These are phyloP conservation scores for Urtica urens DNA, from an alignment of 306 rosid species.

Conservation along the genomic window DNA sequence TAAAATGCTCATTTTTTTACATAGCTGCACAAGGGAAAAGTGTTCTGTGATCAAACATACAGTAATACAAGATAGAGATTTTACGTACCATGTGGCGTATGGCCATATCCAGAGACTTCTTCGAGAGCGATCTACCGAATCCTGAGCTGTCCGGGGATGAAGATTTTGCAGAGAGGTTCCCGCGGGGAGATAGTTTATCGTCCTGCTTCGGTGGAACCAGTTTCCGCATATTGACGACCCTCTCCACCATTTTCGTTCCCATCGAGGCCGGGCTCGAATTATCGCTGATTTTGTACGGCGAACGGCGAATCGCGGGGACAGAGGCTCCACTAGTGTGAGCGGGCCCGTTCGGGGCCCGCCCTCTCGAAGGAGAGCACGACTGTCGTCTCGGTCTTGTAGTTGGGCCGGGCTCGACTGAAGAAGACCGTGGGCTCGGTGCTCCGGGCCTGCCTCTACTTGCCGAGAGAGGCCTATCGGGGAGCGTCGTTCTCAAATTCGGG, in stretches of 20 bases:
- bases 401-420: constrained; percentile 72
- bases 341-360: constrained; percentile 53
- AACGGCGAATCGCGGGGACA: constrained; percentile 76
- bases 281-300: constrained; percentile 52
- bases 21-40: too few species aligned
- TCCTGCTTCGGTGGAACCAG: constrained; percentile 79
- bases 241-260: constrained; percentile 91
- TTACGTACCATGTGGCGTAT: constrained; percentile 82
- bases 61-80: too few species aligned
- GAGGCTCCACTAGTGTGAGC: constrained; percentile 68
- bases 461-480: constrained; percentile 81
- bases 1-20: too few species aligned
- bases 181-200: constrained; percentile 65
- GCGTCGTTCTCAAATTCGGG: constrained; percentile 76
- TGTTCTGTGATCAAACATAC: too few species aligned
- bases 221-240: constrained; percentile 87
- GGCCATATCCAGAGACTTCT: constrained; percentile 97
- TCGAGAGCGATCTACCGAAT: constrained; percentile 88
- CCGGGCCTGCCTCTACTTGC: constrained; percentile 94
- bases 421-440: constrained; percentile 76
- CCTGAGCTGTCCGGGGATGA: constrained; percentile 85
- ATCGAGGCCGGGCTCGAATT: constrained; percentile 70
- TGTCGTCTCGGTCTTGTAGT: constrained; percentile 73
- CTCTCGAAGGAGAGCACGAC: constrained; percentile 97
- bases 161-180: constrained; percentile 70